Percentiles rank a stretch among this genome's conserved stretches.
Conservation (phyloP, 139 green algal genomes). For the Edaphochlamys debaryana region DNA sequence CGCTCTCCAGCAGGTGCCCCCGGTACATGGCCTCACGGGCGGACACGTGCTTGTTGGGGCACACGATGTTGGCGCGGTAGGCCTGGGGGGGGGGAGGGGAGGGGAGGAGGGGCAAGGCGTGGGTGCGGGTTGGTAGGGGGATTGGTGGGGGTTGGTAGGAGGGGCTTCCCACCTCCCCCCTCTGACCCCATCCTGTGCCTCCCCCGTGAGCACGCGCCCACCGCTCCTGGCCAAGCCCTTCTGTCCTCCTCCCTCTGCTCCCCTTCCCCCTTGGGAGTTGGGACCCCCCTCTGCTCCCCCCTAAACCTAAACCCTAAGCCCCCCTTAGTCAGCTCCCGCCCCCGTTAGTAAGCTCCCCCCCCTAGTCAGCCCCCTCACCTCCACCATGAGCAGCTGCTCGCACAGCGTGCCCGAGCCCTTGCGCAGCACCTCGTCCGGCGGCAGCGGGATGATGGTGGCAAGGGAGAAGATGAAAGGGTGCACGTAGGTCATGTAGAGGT, state of each 20-base stretch:
- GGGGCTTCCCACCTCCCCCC: no score
- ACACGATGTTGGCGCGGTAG: constrained; percentile 80
- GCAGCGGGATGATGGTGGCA: constrained; percentile 98
- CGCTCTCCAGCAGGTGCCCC: constrained; percentile 90
- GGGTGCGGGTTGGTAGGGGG: background rate
- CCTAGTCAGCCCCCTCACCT: constrained; percentile 47
- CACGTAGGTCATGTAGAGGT: constrained; percentile 99
- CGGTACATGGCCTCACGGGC: constrained; percentile 79
- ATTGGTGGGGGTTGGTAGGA: background rate
- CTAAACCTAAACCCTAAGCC: no score
- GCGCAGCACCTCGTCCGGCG: constrained; percentile 96
- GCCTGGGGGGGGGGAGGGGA: background rate
- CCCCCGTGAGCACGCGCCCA: background rate
- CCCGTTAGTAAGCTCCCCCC: no score
- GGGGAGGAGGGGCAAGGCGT: background rate
- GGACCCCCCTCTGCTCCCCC: no score
- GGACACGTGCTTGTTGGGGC: constrained; percentile 95
- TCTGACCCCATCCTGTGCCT: constrained; percentile 42
- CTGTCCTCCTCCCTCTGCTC: no score
- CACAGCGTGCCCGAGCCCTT: constrained; percentile 97
- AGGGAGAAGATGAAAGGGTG: constrained; percentile 99
- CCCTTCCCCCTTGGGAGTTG: background rate
- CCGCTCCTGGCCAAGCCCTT: no score
- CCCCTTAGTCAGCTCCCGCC: no score
- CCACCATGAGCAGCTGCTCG: constrained; percentile 98